phyloP scores from a whole-genome alignment of 768 basidiomycete genomes.

The Tricholoma hemisulphureum region DNA sequence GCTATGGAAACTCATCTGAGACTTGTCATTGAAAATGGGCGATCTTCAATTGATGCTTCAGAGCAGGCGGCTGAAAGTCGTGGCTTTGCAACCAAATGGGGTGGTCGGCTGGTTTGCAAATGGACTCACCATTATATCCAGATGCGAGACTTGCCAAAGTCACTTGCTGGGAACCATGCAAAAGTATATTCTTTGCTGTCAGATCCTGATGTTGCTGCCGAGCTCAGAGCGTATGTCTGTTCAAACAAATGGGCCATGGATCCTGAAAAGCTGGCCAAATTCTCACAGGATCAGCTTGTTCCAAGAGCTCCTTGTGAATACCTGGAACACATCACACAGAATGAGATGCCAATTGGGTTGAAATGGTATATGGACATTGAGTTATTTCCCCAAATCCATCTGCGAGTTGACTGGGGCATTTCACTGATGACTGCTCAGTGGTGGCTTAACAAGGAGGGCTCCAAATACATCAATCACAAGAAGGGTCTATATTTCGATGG shows the following conservation, averaged over 20 bases:
- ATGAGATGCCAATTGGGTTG: slow-evolving; percentile 25
- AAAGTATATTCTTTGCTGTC: neutral
- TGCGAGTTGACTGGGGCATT: slow-evolving; percentile 19
- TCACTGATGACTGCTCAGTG: slow-evolving; percentile 22
- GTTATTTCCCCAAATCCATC: slow-evolving; percentile 20
- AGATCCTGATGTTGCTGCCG: neutral
- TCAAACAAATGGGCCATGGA: too few species aligned
- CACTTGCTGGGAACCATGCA: neutral
- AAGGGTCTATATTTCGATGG: slow-evolving; percentile 22
- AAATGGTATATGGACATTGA: slow-evolving; percentile 24
- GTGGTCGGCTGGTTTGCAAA: neutral
- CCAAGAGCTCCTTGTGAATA: slow-evolving; percentile 17
- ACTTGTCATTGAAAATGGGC: slow-evolving; percentile 9
- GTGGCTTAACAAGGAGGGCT: too few species aligned
- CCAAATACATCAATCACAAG: slow-evolving; percentile 22
- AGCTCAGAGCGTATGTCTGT: neutral
- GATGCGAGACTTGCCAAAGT: neutral
- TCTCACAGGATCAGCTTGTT: slow-evolving; percentile 15
- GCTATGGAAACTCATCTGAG: slow-evolving; percentile 8
- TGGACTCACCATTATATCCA: neutral
- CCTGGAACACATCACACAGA: slow-evolving; percentile 12
- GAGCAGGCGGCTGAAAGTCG: slow-evolving; percentile 12
- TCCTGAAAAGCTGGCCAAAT: slow-evolving; percentile 22
- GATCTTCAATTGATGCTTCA: slow-evolving; percentile 8
- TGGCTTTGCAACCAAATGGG: slow-evolving; percentile 16